Evolutionary conservation across 257 asterid genomes (phyloP).

Genomic region (Nicotiana otophora): DNA sequence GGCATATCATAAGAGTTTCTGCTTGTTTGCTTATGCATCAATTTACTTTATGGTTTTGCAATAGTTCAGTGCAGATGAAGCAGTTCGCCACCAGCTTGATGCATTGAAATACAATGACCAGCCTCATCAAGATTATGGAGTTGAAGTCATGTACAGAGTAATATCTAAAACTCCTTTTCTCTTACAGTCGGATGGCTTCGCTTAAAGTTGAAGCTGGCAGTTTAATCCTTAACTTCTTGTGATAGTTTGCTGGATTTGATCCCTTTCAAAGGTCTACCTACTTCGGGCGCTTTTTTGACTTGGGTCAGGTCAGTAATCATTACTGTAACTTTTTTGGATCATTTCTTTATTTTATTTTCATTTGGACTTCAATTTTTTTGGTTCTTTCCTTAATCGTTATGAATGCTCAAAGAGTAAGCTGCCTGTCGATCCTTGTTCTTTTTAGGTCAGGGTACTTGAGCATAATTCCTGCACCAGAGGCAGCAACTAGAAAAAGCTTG

Average conservation of each 20-base stretch:
- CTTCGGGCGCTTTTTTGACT: slow-evolving; percentile 89
- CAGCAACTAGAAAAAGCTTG: neutral
- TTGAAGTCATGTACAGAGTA: slow-evolving; percentile 96
- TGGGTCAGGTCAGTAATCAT: slow-evolving; percentile 72
- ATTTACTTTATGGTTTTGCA: slow-evolving; percentile 11
- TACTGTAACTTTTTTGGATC: neutral
- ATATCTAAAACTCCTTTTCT: slow-evolving; percentile 9
- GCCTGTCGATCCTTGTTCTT: neutral
- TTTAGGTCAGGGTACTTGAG: neutral
- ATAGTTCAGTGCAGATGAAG: slow-evolving; percentile 88
- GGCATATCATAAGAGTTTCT: neutral
- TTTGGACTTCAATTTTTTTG: neutral
- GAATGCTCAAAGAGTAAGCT: neutral
- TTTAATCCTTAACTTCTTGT: slow-evolving; percentile 4
- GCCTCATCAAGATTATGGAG: slow-evolving; percentile 86
- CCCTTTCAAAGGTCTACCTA: slow-evolving; percentile 96
- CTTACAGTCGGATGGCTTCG: neutral
- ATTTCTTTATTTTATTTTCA: neutral
- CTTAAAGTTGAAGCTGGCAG: neutral
- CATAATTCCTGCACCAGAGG: neutral
- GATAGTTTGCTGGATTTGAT: slow-evolving; percentile 94
- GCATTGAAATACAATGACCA: slow-evolving; percentile 93
- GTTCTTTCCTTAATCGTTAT: neutral
- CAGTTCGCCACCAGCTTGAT: slow-evolving; percentile 79
- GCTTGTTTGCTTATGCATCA: slow-evolving; percentile 10